A percentile compares a stretch with the other conserved stretches of the same genome.
These are phyloP conservation scores for Phaeosphaeria sp. DNA, from an alignment of 2,329 filamentous ascomycete species.

Conservation along the genomic window DNA sequence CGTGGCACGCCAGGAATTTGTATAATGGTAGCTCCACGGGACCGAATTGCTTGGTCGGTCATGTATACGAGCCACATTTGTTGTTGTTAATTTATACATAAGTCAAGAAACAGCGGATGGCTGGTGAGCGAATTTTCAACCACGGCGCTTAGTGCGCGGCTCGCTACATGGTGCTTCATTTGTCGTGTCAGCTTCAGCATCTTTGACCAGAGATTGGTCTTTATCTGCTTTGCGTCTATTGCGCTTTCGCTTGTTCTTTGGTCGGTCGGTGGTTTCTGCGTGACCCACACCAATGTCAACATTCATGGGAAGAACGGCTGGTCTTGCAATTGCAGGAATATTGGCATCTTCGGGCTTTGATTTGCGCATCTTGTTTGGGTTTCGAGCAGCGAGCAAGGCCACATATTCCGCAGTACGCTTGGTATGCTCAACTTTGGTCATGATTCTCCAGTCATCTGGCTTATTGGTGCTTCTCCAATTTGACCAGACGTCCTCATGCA, in stretches of 20 bases:
- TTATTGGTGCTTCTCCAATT: constrained; percentile 36
- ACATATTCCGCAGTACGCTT: constrained; percentile 41
- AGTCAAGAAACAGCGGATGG: background rate
- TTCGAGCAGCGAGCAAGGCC: constrained; percentile 29
- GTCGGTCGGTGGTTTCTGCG: constrained; percentile 1
- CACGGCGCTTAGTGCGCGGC: constrained; percentile 24
- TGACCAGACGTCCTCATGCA: constrained; percentile 36
- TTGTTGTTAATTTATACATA: background rate
- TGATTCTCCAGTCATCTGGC: constrained; percentile 43
- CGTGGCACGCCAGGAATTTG: constrained; percentile 1
- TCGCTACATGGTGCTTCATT: constrained; percentile 9
- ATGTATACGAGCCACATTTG: background rate
- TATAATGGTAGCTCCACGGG: background rate
- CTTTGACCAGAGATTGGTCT: constrained; percentile 2
- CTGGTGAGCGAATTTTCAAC: constrained; percentile 8
- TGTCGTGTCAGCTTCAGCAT: constrained; percentile 10
- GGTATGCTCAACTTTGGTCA: constrained; percentile 44
- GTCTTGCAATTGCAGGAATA: constrained; percentile 26
- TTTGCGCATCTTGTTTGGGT: constrained; percentile 26
- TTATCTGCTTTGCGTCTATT: constrained; percentile 27
- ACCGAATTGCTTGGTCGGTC: background rate
- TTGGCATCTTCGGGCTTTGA: constrained; percentile 4
- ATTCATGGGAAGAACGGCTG: constrained; percentile 21
- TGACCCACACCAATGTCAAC: constrained; percentile 6
- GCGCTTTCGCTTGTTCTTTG: constrained; percentile 29